Conservation (phyloP, 768 basidiomycete species). For the Termitomyces sp. region DNA sequence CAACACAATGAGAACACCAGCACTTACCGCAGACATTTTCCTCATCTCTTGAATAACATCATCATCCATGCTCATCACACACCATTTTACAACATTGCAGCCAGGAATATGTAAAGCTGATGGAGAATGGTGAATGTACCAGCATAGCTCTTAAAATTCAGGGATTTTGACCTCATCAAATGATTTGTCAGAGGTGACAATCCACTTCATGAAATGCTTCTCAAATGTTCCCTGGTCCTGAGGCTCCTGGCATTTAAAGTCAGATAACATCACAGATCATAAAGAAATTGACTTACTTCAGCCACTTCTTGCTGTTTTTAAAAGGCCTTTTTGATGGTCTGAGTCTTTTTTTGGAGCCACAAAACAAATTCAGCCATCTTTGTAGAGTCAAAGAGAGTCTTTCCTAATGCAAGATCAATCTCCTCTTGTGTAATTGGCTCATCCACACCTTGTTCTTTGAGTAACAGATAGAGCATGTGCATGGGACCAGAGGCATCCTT, state of each 20-base stretch:
- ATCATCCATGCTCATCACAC: not conserved
- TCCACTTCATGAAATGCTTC: conserved; percentile 1
- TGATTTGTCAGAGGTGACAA: conserved; percentile 14
- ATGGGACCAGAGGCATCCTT: not conserved
- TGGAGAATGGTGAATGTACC: conserved; percentile 9
- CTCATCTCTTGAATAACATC: not conserved
- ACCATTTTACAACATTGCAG: not conserved
- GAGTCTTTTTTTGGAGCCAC: too few species aligned
- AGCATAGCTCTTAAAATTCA: conserved; percentile 14
- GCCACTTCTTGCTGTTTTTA: not conserved
- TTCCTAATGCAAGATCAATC: not conserved
- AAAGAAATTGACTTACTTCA: not conserved
- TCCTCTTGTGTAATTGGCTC: not conserved
- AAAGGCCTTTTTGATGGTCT: conserved; percentile 2
- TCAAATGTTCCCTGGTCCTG: conserved; percentile 7
- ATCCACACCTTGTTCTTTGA: not conserved
- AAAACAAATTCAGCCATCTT: not conserved
- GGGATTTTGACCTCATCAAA: conserved; percentile 16
- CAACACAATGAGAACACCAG: not conserved
- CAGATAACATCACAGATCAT: not conserved
- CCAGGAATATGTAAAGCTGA: not conserved
- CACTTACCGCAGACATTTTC: not conserved
- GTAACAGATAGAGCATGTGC: not conserved
- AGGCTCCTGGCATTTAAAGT: not conserved
- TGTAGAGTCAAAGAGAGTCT: not conserved